A percentile compares a stretch with the other conserved stretches of the same genome.
Conservation (phyloP, 2,329 filamentous ascomycete genomes). For the Trematosphaeria pertusa region DNA sequence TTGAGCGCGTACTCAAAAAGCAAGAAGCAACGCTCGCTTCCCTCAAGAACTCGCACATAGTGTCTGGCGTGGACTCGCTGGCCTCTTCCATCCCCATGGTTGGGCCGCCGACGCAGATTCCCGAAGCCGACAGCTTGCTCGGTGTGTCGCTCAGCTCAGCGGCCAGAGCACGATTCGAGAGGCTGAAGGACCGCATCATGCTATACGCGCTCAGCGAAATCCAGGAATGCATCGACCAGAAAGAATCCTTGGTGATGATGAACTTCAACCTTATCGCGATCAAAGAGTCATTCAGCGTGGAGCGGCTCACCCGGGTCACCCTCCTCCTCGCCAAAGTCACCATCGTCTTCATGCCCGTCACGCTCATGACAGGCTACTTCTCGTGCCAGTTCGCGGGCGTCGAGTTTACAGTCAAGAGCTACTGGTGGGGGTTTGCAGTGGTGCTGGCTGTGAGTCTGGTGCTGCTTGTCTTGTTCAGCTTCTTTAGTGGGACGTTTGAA, state of each 20-base stretch:
- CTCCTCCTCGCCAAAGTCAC: slow-evolving; percentile 77
- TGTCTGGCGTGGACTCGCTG: slow-evolving; percentile 39
- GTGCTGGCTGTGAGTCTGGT: slow-evolving; percentile 67
- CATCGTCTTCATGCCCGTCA: slow-evolving; percentile 77
- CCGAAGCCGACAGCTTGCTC: slow-evolving; percentile 49
- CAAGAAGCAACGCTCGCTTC: slow-evolving; percentile 52
- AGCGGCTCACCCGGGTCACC: slow-evolving; percentile 73
- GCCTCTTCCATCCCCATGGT: slow-evolving; percentile 29
- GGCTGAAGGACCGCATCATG: slow-evolving; percentile 65
- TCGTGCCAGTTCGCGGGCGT: slow-evolving; percentile 68
- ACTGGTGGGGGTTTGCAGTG: slow-evolving; percentile 72
- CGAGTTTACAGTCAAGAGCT: slow-evolving; percentile 67
- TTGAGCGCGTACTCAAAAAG: slow-evolving; percentile 63
- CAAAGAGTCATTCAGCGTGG: slow-evolving; percentile 75
- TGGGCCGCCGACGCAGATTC: slow-evolving; percentile 28
- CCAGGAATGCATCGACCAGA: slow-evolving; percentile 70
- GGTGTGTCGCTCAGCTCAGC: slow-evolving; percentile 56
- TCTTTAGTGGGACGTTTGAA: slow-evolving; percentile 64
- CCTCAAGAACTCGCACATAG: slow-evolving; percentile 53
- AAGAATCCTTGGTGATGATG: slow-evolving; percentile 72
- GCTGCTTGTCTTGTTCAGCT: slow-evolving; percentile 64
- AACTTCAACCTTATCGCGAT: slow-evolving; percentile 81
- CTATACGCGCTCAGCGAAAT: slow-evolving; percentile 69
- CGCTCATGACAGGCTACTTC: slow-evolving; percentile 77
- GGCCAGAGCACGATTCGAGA: slow-evolving; percentile 64